Conservation (phyloP, 2,329 filamentous ascomycete species). For the Ceratocystis alfenasii region DNA sequence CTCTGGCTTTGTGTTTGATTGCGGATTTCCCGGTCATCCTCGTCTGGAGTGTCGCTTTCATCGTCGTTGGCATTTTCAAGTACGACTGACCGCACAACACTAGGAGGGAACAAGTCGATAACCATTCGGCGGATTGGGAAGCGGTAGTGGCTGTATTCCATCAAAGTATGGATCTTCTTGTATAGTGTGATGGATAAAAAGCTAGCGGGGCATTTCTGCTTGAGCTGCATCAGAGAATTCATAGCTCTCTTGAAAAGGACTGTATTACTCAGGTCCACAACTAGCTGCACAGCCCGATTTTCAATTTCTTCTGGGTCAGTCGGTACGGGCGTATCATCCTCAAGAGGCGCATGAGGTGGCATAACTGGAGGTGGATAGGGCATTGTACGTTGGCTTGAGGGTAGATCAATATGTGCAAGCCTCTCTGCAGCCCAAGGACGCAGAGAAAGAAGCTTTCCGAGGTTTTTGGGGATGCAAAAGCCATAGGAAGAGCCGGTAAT, state of each 20-base stretch:
- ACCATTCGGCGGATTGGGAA: slow-evolving; percentile 79
- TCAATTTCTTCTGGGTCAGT: slow-evolving; percentile 42
- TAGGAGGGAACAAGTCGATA: slow-evolving; percentile 87
- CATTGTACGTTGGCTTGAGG: slow-evolving; percentile 42
- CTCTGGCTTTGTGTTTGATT: slow-evolving; percentile 7
- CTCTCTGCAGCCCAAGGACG: slow-evolving; percentile 42
- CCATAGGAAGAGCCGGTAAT: slow-evolving; percentile 72
- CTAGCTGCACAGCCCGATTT: slow-evolving; percentile 70
- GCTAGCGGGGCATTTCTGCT: slow-evolving; percentile 57
- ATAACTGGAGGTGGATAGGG: slow-evolving; percentile 32
- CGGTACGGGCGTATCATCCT: slow-evolving; percentile 31
- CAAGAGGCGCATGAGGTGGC: slow-evolving; percentile 31
- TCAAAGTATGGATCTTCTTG: slow-evolving; percentile 67
- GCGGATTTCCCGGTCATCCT: slow-evolving; percentile 29
- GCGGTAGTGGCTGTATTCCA: slow-evolving; percentile 83
- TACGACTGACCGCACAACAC: slow-evolving; percentile 71
- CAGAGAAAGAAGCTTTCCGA: slow-evolving; percentile 67
- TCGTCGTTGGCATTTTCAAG: slow-evolving; percentile 52
- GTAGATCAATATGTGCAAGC: slow-evolving; percentile 37
- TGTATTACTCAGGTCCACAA: slow-evolving; percentile 83
- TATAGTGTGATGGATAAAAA: slow-evolving; percentile 72
- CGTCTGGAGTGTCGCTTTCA: slow-evolving; percentile 36
- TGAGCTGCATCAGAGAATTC: slow-evolving; percentile 68
- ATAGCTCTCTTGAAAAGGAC: slow-evolving; percentile 82
- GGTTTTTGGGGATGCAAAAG: slow-evolving; percentile 70